Base-by-base conservation (phyloP, 1,284 basidiomycete species). In the Leccinum subrobustum region DNA sequence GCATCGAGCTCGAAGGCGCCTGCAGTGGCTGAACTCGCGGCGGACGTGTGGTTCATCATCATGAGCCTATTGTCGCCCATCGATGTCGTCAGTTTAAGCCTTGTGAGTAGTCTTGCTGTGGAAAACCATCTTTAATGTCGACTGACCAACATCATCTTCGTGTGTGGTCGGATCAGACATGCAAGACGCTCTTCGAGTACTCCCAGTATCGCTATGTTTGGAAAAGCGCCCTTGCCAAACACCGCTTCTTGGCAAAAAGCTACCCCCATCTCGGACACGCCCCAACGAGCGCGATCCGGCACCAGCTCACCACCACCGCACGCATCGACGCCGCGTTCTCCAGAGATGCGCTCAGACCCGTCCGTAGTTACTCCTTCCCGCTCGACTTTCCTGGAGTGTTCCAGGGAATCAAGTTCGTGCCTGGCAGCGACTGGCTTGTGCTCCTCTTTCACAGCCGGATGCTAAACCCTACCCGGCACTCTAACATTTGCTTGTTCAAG, bases 331-430 rank as follows among this genome's bases (percentile, higher is more conserved):
- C 54, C 14, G 63, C 67, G 16, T 74, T 72, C 57, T 55, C 61
- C n/a, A 56, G 57, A 16, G 35, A 54, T 4, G 20, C 47, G 12
- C 57, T 72, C 31, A 62, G 16, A 25, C 71, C 70, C 18, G n/a
- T 60, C 18, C 59, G 63, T 20, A 72, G 60, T 6, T 60, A 68
- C 37, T 64, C 71, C 16, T 72, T 72, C 31, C 71, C 70, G 6
- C 67, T 72, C 20, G 70, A 71, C 14, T 69, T 72, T 42, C 70
- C 73, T 8, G 71, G 70, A 3, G 60, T 73, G 7, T 73, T 72
- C 52, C 73, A 73, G 58, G 70, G 70, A 39, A 54, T 72, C 59
- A 73, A 67, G 39, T 72, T 75, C 55, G 27, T 72, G 35, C 67
- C 73, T 5, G 73, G 70, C 4, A 65, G 63, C 39, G 62, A 71